phyloP scores from a whole-genome alignment of 78 protist genomes.

The Dictyostelium purpureum region DNA sequence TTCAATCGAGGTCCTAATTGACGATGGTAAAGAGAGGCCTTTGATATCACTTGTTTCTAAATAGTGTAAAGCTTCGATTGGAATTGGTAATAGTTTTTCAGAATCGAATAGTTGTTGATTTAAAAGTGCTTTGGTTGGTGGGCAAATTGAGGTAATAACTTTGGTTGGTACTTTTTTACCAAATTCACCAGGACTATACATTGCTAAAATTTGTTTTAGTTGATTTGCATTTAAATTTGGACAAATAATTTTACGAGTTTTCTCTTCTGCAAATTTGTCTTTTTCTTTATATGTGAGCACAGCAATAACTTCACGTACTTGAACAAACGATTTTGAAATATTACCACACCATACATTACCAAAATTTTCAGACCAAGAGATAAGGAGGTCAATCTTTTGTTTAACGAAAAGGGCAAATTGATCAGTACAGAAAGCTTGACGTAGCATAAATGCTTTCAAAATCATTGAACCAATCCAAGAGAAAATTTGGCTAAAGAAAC shows the following conservation, averaged over 20 bases:
- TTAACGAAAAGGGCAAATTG: conserved; percentile 26
- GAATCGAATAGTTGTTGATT: conserved; percentile 31
- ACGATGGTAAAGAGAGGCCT: conserved; percentile 1
- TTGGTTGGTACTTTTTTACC: conserved; percentile 35
- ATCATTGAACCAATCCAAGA: conserved; percentile 25
- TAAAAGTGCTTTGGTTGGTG: neutral
- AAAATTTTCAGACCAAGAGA: conserved; percentile 25
- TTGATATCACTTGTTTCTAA: conserved; percentile 46
- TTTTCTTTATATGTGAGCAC: conserved; percentile 34
- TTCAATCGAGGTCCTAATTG: conserved; percentile 43
- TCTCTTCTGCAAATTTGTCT: conserved; percentile 53
- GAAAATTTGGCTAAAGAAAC: conserved; percentile 68
- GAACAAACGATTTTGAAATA: conserved; percentile 9
- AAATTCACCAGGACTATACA: conserved; percentile 40
- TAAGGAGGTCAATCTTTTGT: conserved; percentile 11
- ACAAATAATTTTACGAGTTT: conserved; percentile 33
- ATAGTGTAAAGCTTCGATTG: conserved; percentile 51
- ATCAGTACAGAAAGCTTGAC: conserved; percentile 45
- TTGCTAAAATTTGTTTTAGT: conserved; percentile 38
- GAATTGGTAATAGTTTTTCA: neutral
- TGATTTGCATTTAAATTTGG: conserved; percentile 45
- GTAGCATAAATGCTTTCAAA: conserved; percentile 40
- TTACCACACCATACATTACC: conserved; percentile 66
- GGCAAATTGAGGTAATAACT: neutral
- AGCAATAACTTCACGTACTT: conserved; percentile 37